Evolutionary conservation across 1,139 yeast species (phyloP).

Genomic region (Saccharomyces hybrid): DNA sequence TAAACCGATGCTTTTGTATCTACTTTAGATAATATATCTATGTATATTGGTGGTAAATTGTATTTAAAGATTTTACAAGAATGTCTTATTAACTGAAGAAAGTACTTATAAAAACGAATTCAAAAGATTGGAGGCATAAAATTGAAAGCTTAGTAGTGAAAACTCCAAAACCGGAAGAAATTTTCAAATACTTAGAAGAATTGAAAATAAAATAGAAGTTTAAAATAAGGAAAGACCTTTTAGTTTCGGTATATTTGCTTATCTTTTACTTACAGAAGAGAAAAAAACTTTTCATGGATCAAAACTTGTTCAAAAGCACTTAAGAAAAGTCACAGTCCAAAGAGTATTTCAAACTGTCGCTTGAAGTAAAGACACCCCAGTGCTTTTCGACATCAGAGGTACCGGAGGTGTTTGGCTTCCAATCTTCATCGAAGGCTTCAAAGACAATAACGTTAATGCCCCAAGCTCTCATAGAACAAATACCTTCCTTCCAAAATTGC

Average conservation of each 20-base stretch:
- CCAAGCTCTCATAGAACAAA: conserved; percentile 92
- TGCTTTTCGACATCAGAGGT: conserved; percentile 78
- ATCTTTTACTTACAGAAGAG: not conserved
- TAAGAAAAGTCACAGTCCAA: conserved; percentile 46
- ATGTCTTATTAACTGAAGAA: not conserved
- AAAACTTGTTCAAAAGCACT: not conserved
- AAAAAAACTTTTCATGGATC: not conserved
- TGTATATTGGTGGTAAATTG: not conserved
- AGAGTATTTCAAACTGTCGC: conserved; percentile 50
- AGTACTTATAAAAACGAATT: not conserved
- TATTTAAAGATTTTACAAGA: not conserved
- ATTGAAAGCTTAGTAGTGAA: not conserved
- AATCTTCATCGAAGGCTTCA: conserved; percentile 91
- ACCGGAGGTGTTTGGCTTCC: conserved; percentile 90
- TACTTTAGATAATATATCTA: not conserved
- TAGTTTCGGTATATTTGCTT: conserved; percentile 1
- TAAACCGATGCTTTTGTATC: no score
- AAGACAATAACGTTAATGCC: conserved; percentile 86
- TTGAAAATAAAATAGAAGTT: not conserved
- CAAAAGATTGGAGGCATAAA: not conserved
- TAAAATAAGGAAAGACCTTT: not conserved
- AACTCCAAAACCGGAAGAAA: not conserved
- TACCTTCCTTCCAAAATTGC: conserved; percentile 74
- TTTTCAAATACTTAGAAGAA: not conserved
- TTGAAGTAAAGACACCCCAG: conserved; percentile 80